Evolutionary conservation across 1,284 basidiomycete genomes (phyloP).

Genomic region (Papiliotrema laurentii): DNA sequence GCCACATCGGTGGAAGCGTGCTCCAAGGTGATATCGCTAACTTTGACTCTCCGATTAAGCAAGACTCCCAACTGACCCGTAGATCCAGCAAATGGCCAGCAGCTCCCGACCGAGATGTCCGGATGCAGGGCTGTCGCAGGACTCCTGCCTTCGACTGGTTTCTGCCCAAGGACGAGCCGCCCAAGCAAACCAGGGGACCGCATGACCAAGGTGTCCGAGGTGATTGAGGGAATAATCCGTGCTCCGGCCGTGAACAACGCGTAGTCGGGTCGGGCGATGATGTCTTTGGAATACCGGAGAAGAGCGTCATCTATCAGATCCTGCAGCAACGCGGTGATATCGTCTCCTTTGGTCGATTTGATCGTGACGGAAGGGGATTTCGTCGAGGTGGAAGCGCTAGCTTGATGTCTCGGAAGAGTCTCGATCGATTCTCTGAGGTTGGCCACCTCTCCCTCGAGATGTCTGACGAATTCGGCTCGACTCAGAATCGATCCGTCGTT

Average conservation of each 20-base stretch:
- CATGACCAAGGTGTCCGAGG: constrained; percentile 69
- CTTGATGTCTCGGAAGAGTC: constrained; percentile 18
- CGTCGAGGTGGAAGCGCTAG: constrained; percentile 28
- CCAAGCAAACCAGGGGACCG: constrained; percentile 46
- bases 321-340: constrained; percentile 65
- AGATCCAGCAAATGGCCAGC: constrained; percentile 83
- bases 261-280: constrained; percentile 74
- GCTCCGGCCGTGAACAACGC: constrained; percentile 80
- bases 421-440: constrained; percentile 23
- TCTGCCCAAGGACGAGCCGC: constrained; percentile 20
- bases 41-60: constrained; percentile 63
- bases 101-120: constrained; percentile 67
- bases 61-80: constrained; percentile 76
- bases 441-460: constrained; percentile 30
- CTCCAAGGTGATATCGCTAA: constrained; percentile 79
- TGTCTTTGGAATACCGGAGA: constrained; percentile 66
- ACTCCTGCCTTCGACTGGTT: constrained; percentile 63
- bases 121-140: constrained; percentile 82
- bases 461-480: constrained; percentile 28
- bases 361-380: constrained; percentile 56
- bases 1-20: constrained; percentile 76
- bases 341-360: constrained; percentile 69
- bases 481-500: constrained; percentile 28
- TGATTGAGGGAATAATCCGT: constrained; percentile 71
- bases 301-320: constrained; percentile 67